Conservation (phyloP, 768 basidiomycete species). For the Lactarius sanguifluus region DNA sequence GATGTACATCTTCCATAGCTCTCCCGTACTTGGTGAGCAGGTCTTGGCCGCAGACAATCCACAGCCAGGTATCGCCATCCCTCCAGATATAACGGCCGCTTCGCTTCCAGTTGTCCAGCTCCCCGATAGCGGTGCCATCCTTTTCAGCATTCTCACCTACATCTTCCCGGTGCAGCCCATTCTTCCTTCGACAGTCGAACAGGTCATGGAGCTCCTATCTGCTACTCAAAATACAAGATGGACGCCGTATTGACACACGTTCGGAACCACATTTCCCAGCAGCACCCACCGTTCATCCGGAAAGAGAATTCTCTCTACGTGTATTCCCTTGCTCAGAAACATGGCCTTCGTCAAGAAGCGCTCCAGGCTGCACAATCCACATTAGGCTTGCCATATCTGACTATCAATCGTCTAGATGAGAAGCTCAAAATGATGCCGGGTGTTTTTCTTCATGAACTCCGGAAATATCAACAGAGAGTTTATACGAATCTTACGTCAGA, state of each 20-base stretch:
- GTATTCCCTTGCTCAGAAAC: slow-evolving; percentile 9
- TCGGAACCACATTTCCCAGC: background rate
- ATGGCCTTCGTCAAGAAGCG: slow-evolving; percentile 11
- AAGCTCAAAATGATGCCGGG: slow-evolving; percentile 9
- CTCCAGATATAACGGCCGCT: background rate
- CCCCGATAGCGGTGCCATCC: background rate
- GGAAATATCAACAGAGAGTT: slow-evolving; percentile 9
- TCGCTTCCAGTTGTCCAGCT: background rate
- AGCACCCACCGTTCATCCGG: background rate
- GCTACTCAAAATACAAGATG: slow-evolving; percentile 13
- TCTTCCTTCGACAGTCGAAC: slow-evolving; percentile 2
- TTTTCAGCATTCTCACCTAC: slow-evolving; percentile 14
- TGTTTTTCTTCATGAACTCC: slow-evolving; percentile 8
- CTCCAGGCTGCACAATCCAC: slow-evolving; percentile 10
- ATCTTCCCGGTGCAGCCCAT: slow-evolving; percentile 7
- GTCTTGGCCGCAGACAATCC: slow-evolving; percentile 27
- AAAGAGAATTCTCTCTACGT: background rate
- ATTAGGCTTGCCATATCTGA: background rate
- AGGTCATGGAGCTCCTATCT: slow-evolving; percentile 15
- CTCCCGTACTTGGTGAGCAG: slow-evolving; percentile 38
- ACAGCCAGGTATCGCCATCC: background rate
- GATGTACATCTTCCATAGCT: slow-evolving; percentile 44
- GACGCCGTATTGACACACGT: slow-evolving; percentile 3
- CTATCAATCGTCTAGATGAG: background rate
- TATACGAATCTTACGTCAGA: background rate